phyloP scores from a whole-genome alignment of 148 eudicot genomes.

The Cornus kousa region DNA sequence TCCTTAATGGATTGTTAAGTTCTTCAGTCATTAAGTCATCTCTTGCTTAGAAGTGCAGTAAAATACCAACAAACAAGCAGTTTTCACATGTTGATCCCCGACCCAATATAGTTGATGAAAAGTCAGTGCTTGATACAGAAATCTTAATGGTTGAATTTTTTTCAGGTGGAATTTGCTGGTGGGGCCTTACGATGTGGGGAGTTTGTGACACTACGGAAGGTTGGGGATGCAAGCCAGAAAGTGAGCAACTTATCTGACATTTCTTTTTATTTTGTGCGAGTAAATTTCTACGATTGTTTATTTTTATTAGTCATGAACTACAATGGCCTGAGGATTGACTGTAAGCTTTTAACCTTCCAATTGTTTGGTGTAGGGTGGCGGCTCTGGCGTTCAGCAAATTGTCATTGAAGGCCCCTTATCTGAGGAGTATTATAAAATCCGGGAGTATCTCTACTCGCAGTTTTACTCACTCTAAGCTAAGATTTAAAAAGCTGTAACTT shows the following conservation, averaged over 20 bases:
- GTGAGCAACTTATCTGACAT: conserved; percentile 24
- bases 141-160: background rate
- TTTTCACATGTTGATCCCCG: background rate
- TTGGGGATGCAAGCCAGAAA: conserved; percentile 87
- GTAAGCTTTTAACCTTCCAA: background rate
- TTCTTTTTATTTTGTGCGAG: background rate
- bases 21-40: background rate
- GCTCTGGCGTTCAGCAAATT: conserved; percentile 71
- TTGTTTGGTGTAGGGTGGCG: conserved; percentile 61
- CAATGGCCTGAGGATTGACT: too few species aligned
- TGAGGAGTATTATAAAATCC: conserved; percentile 80
- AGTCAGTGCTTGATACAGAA: background rate
- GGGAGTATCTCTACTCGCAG: conserved; percentile 78
- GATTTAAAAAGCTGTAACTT: too few species aligned
- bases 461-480: conserved; percentile 63
- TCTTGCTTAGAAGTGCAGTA: background rate
- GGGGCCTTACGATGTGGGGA: conserved; percentile 96
- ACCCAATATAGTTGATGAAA: background rate
- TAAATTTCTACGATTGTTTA: too few species aligned
- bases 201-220: conserved; percentile 77
- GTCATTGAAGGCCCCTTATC: conserved; percentile 88
- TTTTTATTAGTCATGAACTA: background rate
- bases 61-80: background rate
- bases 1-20: background rate
- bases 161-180: conserved; percentile 86